Evolutionary conservation across 352 stramenopile species (phyloP).

Genomic region (Globisporangium solare): DNA sequence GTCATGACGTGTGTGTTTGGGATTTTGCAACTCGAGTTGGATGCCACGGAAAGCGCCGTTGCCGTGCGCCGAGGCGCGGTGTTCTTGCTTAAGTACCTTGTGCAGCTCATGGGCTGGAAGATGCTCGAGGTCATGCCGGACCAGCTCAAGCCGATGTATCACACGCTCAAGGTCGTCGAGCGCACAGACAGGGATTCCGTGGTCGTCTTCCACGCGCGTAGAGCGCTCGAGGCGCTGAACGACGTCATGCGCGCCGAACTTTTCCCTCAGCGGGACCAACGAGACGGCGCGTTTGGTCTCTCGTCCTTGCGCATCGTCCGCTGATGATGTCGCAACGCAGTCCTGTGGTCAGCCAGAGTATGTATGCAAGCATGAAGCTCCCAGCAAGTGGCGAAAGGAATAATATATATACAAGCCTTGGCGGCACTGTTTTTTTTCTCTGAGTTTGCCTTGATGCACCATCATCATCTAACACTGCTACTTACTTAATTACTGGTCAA

Average conservation of each 20-base stretch:
- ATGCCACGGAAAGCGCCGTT: conserved; percentile 28
- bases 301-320: conserved; percentile 49
- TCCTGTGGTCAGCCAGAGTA: too few species aligned
- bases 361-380: too few species aligned
- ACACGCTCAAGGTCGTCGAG: conserved; percentile 68
- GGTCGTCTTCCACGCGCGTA: conserved; percentile 60
- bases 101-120: conserved; percentile 73
- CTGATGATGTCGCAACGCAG: background rate
- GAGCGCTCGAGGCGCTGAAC: conserved; percentile 44
- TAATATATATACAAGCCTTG: background rate
- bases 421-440: background rate
- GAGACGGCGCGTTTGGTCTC: conserved; percentile 35
- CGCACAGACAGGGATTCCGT: conserved; percentile 57
- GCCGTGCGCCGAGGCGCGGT: conserved; percentile 69
- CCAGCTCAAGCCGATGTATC: conserved; percentile 69
- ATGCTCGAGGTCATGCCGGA: conserved; percentile 70
- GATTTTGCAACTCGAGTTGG: conserved; percentile 71
- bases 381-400: too few species aligned
- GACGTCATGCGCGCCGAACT: conserved; percentile 72
- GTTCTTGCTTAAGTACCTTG: conserved; percentile 72
- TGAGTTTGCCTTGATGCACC: background rate
- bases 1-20: conserved; percentile 77
- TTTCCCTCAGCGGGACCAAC: conserved; percentile 38
- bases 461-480: conserved; percentile 1
- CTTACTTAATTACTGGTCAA: conserved; percentile 1